Evolutionary conservation across 78 protist genomes (phyloP).

Genomic region (Thecamonas trahens): DNA sequence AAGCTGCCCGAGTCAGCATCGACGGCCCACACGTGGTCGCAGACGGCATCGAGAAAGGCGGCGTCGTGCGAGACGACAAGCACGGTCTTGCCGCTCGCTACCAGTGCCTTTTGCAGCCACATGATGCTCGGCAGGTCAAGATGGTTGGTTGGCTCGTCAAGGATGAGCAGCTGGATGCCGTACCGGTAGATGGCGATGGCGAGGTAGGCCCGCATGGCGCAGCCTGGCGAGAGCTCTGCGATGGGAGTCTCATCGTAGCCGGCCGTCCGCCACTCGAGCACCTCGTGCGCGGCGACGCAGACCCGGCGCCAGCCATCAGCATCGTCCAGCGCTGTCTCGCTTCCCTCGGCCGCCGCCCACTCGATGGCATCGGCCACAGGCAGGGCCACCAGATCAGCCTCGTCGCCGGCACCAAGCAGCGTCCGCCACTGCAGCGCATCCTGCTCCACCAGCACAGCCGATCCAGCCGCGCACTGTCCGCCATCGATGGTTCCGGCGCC

Average conservation of each 20-base stretch:
- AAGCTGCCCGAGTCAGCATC: not conserved
- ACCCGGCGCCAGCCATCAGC: not conserved
- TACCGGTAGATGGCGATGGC: too few species aligned
- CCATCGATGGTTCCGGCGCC: too few species aligned
- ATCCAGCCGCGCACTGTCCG: not conserved
- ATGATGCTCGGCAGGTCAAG: not conserved
- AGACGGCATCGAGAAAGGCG: not conserved
- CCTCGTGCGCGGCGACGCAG: not conserved
- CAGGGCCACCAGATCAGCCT: too few species aligned
- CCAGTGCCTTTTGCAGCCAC: not conserved
- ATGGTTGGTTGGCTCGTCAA: not conserved
- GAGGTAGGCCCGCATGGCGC: not conserved
- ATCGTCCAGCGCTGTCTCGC: not conserved
- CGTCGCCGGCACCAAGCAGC: too few species aligned
- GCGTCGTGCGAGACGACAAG: slow-evolving; percentile 1
- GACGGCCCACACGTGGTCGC: not conserved
- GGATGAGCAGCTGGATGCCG: too few species aligned
- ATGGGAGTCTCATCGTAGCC: not conserved
- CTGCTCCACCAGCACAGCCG: not conserved
- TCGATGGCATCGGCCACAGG: too few species aligned
- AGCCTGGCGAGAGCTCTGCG: not conserved
- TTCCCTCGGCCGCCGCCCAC: too few species aligned
- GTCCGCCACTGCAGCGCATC: too few species aligned
- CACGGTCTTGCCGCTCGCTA: not conserved
- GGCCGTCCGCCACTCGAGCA: not conserved